A percentile compares a stretch with the other conserved stretches of the same genome.
These are phyloP conservation scores for Magnusiomyces fungicola DNA, from an alignment of 1,139 yeast genomes.

Conservation along the genomic window DNA sequence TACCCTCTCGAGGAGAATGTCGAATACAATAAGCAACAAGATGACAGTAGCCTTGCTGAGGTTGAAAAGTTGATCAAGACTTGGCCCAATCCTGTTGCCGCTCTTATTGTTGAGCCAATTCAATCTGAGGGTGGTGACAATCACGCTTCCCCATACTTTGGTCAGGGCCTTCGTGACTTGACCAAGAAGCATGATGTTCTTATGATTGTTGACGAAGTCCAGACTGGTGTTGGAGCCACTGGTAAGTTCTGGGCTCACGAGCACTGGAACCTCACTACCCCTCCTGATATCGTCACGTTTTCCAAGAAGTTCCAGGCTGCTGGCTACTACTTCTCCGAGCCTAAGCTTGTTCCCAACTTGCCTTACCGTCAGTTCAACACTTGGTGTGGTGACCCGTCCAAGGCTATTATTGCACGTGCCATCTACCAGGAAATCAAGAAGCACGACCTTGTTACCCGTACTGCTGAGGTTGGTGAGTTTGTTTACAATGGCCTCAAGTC, in stretches of 20 bases:
- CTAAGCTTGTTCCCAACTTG: constrained; percentile 58
- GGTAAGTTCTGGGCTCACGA: constrained; percentile 86
- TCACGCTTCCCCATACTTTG: constrained; percentile 67
- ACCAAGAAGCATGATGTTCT: constrained; percentile 61
- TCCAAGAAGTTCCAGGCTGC: constrained; percentile 84
- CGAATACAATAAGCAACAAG: constrained; percentile 55
- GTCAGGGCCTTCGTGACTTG: constrained; percentile 70
- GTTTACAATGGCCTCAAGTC: constrained; percentile 46
- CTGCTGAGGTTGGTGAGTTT: constrained; percentile 57
- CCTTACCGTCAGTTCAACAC: constrained; percentile 85
- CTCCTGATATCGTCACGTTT: constrained; percentile 78
- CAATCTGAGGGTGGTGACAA: constrained; percentile 88
- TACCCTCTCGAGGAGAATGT: constrained; percentile 59
- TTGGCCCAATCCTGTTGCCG: constrained; percentile 66
- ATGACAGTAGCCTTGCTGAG: constrained; percentile 53
- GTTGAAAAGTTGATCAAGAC: constrained; percentile 50
- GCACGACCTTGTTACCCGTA: constrained; percentile 49
- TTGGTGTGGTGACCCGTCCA: constrained; percentile 87
- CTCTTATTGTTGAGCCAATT: constrained; percentile 69
- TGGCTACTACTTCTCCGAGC: constrained; percentile 70
- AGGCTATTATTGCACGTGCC: constrained; percentile 63
- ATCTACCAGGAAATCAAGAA: constrained; percentile 57
- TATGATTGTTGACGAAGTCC: constrained; percentile 76
- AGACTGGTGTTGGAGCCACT: constrained; percentile 83
- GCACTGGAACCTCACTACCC: constrained; percentile 62